A percentile compares a stretch with the other conserved stretches of the same genome.
Conservation (phyloP, 345 rosid species). For the Luvunga scandens region DNA sequence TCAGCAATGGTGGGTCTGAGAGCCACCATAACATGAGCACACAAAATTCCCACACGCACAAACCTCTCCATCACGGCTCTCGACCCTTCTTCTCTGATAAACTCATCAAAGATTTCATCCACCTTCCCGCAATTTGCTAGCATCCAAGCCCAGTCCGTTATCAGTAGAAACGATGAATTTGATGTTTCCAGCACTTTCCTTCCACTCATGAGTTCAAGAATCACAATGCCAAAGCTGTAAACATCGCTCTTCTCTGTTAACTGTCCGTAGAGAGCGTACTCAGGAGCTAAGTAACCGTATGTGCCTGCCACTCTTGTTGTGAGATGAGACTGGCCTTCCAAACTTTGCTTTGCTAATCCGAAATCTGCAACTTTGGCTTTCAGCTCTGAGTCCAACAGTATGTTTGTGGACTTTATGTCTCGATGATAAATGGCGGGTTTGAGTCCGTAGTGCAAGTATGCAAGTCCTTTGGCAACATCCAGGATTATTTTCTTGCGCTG, state of each 20-base stretch:
- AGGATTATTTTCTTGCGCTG: slow-evolving; percentile 52
- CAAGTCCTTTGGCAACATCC: slow-evolving; percentile 57
- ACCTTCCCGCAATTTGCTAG: slow-evolving; percentile 39
- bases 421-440: slow-evolving; percentile 64
- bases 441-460: slow-evolving; percentile 56
- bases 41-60: slow-evolving; percentile 58
- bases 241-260: slow-evolving; percentile 62
- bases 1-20: slow-evolving; percentile 53
- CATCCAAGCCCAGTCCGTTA: slow-evolving; percentile 65
- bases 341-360: slow-evolving; percentile 54
- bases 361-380: slow-evolving; percentile 54
- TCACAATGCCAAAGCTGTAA: slow-evolving; percentile 57
- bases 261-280: slow-evolving; percentile 59
- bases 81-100: slow-evolving; percentile 42
- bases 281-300: slow-evolving; percentile 59
- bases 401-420: slow-evolving; percentile 58
- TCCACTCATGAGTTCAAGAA: slow-evolving; percentile 57
- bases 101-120: slow-evolving; percentile 35
- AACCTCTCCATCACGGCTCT: slow-evolving; percentile 60
- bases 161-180: slow-evolving; percentile 32
- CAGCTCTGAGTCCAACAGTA: slow-evolving; percentile 48
- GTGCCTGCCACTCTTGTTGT: slow-evolving; percentile 67
- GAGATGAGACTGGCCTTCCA: slow-evolving; percentile 57
- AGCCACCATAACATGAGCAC: slow-evolving; percentile 66
- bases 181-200: slow-evolving; percentile 50